phyloP scores from a whole-genome alignment of 1,284 basidiomycete genomes.

The Pascua guehoae region DNA sequence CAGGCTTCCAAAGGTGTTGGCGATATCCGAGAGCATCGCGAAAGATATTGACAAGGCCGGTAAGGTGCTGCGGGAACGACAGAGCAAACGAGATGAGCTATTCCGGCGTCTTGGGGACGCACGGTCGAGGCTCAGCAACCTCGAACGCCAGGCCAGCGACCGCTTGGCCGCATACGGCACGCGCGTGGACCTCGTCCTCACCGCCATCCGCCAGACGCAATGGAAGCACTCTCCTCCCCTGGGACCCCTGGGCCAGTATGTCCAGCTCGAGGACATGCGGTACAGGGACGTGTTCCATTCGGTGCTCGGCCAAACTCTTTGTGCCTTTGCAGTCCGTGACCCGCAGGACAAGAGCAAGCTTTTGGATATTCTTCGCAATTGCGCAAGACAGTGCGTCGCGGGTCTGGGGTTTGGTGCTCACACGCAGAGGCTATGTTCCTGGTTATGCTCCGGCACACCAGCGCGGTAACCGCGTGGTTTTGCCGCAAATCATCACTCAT shows the following conservation, averaged over 20 bases:
- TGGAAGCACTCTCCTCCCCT: conserved; percentile 73
- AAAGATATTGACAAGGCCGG: not conserved
- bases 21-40: not conserved
- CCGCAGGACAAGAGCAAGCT: conserved; percentile 63
- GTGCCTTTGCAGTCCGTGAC: conserved; percentile 74
- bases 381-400: conserved; percentile 22
- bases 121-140: not conserved
- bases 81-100: not conserved
- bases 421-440: too few species aligned
- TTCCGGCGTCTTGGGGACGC: too few species aligned
- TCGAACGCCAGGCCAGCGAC: conserved; percentile 40
- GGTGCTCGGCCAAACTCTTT: conserved; percentile 63
- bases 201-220: conserved; percentile 57
- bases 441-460: too few species aligned
- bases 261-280: conserved; percentile 65
- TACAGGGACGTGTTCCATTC: conserved; percentile 69
- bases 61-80: not conserved
- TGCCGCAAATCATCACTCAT: conserved; percentile 1
- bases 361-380: conserved; percentile 58
- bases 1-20: not conserved
- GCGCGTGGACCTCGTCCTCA: conserved; percentile 45
- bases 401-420: not conserved
- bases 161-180: conserved; percentile 55
- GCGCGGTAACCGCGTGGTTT: too few species aligned
- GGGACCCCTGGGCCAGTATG: conserved; percentile 78